These are phyloP conservation scores for Pseudisothecium myosuroides DNA, from an alignment of 225 moss, liverwort and hornwort species.

Conservation along the genomic window DNA sequence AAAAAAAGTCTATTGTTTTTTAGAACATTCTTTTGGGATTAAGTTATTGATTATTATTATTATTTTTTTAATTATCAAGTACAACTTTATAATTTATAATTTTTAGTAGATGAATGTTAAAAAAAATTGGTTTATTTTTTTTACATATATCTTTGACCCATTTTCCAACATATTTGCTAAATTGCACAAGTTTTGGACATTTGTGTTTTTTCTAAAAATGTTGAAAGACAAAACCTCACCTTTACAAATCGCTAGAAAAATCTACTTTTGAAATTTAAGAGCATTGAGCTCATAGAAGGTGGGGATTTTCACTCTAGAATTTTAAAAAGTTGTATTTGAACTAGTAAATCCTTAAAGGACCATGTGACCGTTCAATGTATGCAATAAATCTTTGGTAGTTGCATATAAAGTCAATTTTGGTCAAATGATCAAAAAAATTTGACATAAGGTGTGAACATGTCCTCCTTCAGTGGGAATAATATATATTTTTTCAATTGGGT, in stretches of 20 bases:
- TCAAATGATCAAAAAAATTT: no score
- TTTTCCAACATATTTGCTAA: neutral
- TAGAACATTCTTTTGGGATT: fast-evolving
- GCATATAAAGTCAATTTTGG: neutral
- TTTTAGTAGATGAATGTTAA: neutral
- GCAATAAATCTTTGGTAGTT: neutral
- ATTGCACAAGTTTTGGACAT: fast-evolving
- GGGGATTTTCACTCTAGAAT: neutral
- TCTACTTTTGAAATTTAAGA: fast-evolving
- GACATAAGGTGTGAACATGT: fast-evolving
- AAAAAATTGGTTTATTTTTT: no score
- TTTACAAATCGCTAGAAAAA: neutral
- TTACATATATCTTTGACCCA: neutral
- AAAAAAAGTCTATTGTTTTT: fast-evolving
- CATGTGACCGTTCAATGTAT: fast-evolving
- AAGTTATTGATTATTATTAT: fast-evolving
- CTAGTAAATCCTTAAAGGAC: fast-evolving
- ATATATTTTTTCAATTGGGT: neutral
- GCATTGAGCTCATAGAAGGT: neutral
- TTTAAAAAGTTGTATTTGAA: neutral
- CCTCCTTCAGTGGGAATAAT: fast-evolving
- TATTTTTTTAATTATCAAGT: neutral
- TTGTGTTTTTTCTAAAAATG: neutral
- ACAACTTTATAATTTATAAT: fast-evolving
- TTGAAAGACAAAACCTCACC: neutral